Evolutionary conservation across 768 basidiomycete genomes (phyloP).

Genomic region (Tubosaeta sp.): DNA sequence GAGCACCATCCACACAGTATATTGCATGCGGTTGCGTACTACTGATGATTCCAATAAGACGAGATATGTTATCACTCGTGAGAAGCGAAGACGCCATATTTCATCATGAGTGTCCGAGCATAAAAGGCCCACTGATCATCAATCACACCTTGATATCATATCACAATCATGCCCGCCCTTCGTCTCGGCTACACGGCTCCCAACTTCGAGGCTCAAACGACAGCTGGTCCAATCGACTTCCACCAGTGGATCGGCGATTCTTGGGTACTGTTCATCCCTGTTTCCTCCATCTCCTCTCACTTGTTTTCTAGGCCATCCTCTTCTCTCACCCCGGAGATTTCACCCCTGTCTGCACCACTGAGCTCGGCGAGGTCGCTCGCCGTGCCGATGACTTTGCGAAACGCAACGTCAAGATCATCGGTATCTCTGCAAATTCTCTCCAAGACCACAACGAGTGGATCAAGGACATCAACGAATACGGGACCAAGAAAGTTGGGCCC

Average conservation of each 20-base stretch:
- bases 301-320: slow-evolving; percentile 60
- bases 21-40: slow-evolving; percentile 88
- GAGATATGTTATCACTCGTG: slow-evolving; percentile 39
- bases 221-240: slow-evolving; percentile 82
- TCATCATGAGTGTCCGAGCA: slow-evolving; percentile 15
- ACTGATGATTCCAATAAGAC: slow-evolving; percentile 40
- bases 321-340: slow-evolving; percentile 96
- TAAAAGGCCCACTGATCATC: slow-evolving; percentile 10
- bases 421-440: slow-evolving; percentile 88
- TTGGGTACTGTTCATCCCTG: slow-evolving; percentile 55
- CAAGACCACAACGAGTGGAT: slow-evolving; percentile 86
- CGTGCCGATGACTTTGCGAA: slow-evolving; percentile 79
- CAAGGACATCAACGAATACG: slow-evolving; percentile 78
- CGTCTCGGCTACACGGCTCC: slow-evolving; percentile 88
- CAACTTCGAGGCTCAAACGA: slow-evolving; percentile 89
- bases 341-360: slow-evolving; percentile 94
- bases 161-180: slow-evolving; percentile 43
- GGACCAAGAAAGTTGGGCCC: slow-evolving; percentile 55
- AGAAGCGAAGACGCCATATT: slow-evolving; percentile 60
- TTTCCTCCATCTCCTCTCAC: neutral
- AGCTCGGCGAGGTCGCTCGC: slow-evolving; percentile 93
- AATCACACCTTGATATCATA: slow-evolving; percentile 4
- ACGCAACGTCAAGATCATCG: slow-evolving; percentile 90
- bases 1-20: slow-evolving; percentile 90
- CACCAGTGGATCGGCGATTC: slow-evolving; percentile 88